phyloP scores from a whole-genome alignment of 257 asterid genomes.

The Leptodermis oblonga region DNA sequence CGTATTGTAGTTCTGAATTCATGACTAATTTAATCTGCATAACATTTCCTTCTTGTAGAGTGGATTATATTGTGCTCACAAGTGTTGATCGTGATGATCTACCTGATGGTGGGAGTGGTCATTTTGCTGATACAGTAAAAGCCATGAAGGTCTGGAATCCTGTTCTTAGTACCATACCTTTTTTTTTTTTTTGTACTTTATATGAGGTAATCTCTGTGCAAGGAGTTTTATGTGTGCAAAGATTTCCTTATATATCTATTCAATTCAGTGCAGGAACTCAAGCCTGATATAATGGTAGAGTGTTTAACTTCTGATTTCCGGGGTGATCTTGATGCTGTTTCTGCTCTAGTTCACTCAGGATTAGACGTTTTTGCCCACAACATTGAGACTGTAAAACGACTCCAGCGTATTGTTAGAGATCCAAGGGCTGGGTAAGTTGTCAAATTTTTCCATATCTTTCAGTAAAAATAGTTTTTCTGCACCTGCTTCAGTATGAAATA shows the following conservation, averaged over 20 bases:
- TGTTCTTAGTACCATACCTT: not conserved
- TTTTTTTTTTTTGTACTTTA: not conserved
- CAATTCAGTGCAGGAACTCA: constrained; percentile 51
- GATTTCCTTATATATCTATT: not conserved
- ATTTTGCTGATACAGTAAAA: constrained; percentile 91
- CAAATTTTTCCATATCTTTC: constrained; percentile 5
- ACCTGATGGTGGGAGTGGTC: constrained; percentile 97
- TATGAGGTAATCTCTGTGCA: not conserved
- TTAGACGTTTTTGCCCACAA: constrained; percentile 97
- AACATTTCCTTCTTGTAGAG: constrained; percentile 46
- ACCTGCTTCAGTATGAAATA: not conserved
- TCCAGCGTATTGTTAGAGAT: constrained; percentile 93
- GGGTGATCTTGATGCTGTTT: constrained; percentile 80
- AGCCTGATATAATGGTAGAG: constrained; percentile 90
- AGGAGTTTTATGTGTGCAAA: too few species aligned
- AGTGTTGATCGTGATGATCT: constrained; percentile 96
- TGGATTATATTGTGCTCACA: constrained; percentile 91
- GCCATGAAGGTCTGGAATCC: constrained; percentile 67
- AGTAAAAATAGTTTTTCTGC: not conserved
- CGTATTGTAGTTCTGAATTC: not conserved
- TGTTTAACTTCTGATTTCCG: constrained; percentile 97
- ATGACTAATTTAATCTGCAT: not conserved
- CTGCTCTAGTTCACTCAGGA: constrained; percentile 74
- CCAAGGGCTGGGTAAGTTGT: constrained; percentile 91
- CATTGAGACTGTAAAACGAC: constrained; percentile 77